Base-by-base conservation (phyloP, 768 basidiomycete genomes). In the Postia placenta region DNA sequence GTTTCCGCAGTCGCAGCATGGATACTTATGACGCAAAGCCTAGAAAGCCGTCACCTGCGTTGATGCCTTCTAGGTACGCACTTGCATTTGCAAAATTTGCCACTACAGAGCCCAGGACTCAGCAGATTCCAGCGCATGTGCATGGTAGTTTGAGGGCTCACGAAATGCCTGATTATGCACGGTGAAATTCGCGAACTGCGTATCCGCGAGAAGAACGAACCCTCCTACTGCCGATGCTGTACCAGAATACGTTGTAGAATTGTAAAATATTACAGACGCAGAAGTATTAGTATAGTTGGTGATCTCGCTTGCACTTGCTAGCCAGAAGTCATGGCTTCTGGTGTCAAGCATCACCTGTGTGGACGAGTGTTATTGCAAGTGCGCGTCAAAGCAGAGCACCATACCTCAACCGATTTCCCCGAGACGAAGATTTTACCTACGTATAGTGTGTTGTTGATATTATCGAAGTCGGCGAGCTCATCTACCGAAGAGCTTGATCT, bases 241-340 rank as follows among this genome's bases (percentile, higher is more conserved):
- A n/a, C 23, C 25, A 4, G 36, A 11, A 4, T 15, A n/a, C n/a
- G n/a, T 23, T 3, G 19, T 22, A 4, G n/a, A 24, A 41, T 40
- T 17, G 24, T 40, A 11, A 33, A 27, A 14, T 11, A 24, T 20
- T 4, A 26, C 47, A 2, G 38, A 24, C 11, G 22, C 28, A 15
- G 38, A 27, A 5, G 39, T 40, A 20, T 48, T 48, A 15, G 24
- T 19, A 11, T 17, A 40, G 11, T 22, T 11, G 11, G 36, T 23
- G 11, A 28, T 37, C 4, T 24, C 27, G 17, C 22, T 22, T 2
- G 14, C 27, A 5, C 24, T 30, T n/a, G 11, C n/a, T 17, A 48
- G 15, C 47, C 47, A 48, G 11, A 48, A 22, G 28, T 48, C 47
- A 26, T 22, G n/a, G 26, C 47, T 48, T 14, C 47, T 39, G 19